Base-by-base conservation (phyloP, 805 yeast genomes). In the Nakazawaea anatomiae region DNA sequence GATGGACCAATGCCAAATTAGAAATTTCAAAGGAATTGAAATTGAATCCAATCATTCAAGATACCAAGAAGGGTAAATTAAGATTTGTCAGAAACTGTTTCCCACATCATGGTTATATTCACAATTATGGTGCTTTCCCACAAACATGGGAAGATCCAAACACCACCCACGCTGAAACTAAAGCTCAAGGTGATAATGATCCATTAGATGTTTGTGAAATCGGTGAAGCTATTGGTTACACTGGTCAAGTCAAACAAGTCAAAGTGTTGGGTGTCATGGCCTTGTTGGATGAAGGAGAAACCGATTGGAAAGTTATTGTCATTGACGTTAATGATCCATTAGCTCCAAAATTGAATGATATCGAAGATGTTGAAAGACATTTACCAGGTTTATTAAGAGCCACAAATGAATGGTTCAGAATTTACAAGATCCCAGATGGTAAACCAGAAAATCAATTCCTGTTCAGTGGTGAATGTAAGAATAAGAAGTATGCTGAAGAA, bases 51-150 rank as follows among this genome's bases (percentile, higher is more conserved):
- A 94, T 94, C 62, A 76, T 88, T 55, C 99, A 94, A 77, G 99
- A 94, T 73, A 88, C 95, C 66, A 94, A 94, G 79, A 92, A 94
- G 79, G 98, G 97, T 60, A 86, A 89, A 72, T 82, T 90, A 65
- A 84, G 98, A 75, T 94, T 85, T 62, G 98, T 94, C 54, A 85
- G 96, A 76, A 94, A 94, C 82, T 83, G 96, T 71, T 92, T 92
- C 89, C 99, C 99, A 49, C 96, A 88, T 77, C 96, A 94, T 70
- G 99, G 99, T 62, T 92, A 94, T 78, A 92, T 92, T 61, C 96
- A 90, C 77, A 94, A 94, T 77, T 92, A 92, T 70, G 99, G 98
- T 70, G 97, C 97, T 46, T 87, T 92, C 81, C 98, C 98, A 58
- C 97, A 92, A 71, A 85, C 90, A 45, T 85, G 90, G 90, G 90